These are phyloP conservation scores for Fomitopsis pulvina DNA, from an alignment of 768 basidiomycete genomes.

Conservation along the genomic window DNA sequence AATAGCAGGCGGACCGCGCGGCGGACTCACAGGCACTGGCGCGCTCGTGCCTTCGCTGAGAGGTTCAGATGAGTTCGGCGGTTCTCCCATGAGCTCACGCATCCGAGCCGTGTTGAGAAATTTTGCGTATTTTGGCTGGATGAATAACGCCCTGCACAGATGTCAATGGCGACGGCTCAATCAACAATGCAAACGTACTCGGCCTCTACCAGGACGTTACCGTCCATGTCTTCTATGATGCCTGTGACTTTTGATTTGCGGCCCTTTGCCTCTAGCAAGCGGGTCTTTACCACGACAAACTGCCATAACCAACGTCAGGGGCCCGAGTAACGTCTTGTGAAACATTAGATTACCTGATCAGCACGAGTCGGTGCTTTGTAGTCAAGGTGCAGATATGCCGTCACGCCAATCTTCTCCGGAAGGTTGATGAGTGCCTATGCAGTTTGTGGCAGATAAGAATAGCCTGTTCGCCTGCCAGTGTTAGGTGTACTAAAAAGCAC, in stretches of 20 bases:
- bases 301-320: constrained; percentile 24
- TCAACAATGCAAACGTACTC: constrained; percentile 41
- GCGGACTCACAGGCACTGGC: constrained; percentile 17
- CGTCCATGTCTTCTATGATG: constrained; percentile 73
- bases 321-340: not conserved
- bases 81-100: constrained; percentile 61
- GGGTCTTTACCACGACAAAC: constrained; percentile 80
- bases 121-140: constrained; percentile 85
- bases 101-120: constrained; percentile 58
- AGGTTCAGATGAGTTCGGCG: constrained; percentile 20
- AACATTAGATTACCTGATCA: constrained; percentile 52
- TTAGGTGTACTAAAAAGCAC: too few relatives aligned
- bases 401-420: constrained; percentile 88
- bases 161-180: not conserved
- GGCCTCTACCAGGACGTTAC: constrained; percentile 77
- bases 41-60: constrained; percentile 15
- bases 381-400: constrained; percentile 73
- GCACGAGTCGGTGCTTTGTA: constrained; percentile 88
- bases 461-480: not conserved
- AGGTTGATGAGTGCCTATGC: constrained; percentile 76
- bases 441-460: not conserved
- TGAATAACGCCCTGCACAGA: constrained; percentile 62
- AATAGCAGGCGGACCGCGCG: constrained; percentile 6
- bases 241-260: constrained; percentile 73
- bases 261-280: constrained; percentile 60